Evolutionary conservation across 495 filamentous ascomycete species (phyloP).

Genomic region (Evansstolkia leycettana): DNA sequence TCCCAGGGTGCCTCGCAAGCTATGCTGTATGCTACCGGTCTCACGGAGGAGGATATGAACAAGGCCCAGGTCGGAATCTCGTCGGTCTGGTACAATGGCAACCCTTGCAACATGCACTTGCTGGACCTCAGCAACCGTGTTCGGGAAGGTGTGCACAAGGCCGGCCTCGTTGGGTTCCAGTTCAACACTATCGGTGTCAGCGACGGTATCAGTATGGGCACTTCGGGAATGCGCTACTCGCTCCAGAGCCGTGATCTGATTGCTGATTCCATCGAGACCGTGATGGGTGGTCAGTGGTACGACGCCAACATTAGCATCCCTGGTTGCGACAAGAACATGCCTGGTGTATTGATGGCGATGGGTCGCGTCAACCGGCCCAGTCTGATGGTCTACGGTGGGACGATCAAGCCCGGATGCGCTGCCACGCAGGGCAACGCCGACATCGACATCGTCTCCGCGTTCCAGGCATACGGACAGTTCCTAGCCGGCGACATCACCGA

Average conservation of each 20-base stretch:
- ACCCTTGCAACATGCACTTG: slow-evolving; percentile 99
- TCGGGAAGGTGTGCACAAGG: slow-evolving; percentile 69
- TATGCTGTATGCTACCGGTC: slow-evolving; percentile 93
- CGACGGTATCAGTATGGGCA: slow-evolving; percentile 46
- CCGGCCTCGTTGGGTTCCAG: slow-evolving; percentile 72
- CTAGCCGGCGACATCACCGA: slow-evolving; percentile 84
- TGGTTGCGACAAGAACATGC: slow-evolving; percentile 99
- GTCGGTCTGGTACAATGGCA: slow-evolving; percentile 78
- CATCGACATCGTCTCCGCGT: slow-evolving; percentile 92
- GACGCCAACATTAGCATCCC: slow-evolving; percentile 96
- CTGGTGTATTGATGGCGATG: slow-evolving; percentile 96
- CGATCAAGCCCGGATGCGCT: slow-evolving; percentile 81
- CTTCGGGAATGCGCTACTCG: slow-evolving; percentile 80
- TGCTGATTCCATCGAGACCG: slow-evolving; percentile 95
- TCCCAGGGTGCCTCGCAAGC: slow-evolving; percentile 97
- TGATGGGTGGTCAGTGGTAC: slow-evolving; percentile 99
- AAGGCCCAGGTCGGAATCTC: slow-evolving; percentile 97
- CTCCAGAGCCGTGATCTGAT: slow-evolving; percentile 92
- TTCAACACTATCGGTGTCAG: slow-evolving; percentile 98
- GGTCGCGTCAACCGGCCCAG: slow-evolving; percentile 85
- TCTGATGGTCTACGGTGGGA: slow-evolving; percentile 94
- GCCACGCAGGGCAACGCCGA: slow-evolving; percentile 57
- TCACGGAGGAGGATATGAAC: slow-evolving; percentile 72
- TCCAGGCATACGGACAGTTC: slow-evolving; percentile 96
- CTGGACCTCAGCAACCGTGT: slow-evolving; percentile 75